phyloP scores from a whole-genome alignment of 345 rosid genomes.

The Euphorbia tirucalli region DNA sequence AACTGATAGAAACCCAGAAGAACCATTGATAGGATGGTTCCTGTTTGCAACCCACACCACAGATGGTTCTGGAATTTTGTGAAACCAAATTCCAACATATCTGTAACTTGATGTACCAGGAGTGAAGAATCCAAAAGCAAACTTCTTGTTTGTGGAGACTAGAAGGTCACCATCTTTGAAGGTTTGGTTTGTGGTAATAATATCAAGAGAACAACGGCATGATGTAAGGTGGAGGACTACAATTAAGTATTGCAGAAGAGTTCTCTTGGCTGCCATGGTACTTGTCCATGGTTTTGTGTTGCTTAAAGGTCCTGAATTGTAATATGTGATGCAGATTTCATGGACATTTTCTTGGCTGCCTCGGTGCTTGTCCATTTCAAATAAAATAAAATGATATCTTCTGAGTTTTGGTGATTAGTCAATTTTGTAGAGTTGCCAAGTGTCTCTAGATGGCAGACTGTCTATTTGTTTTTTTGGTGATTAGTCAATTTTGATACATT shows the following conservation, averaged over 20 bases:
- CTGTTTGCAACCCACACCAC: slow-evolving; percentile 20
- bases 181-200: slow-evolving; percentile 13
- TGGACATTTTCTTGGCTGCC: too few relatives aligned
- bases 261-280: neutral
- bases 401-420: too few relatives aligned
- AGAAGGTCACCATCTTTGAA: slow-evolving; percentile 18
- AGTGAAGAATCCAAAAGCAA: slow-evolving; percentile 12
- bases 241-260: neutral
- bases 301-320: too few relatives aligned
- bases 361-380: too few relatives aligned
- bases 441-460: neutral
- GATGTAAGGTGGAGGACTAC: neutral
- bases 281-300: neutral
- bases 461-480: too few relatives aligned
- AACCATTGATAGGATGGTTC: neutral
- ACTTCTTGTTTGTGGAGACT: slow-evolving; percentile 6
- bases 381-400: too few relatives aligned
- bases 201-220: neutral
- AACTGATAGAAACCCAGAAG: neutral
- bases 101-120: slow-evolving; percentile 11
- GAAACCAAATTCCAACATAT: slow-evolving; percentile 20
- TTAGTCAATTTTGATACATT: neutral
- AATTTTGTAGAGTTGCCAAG: too few relatives aligned
- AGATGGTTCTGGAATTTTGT: neutral
- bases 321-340: too few relatives aligned